Evolutionary conservation across 768 basidiomycete species (phyloP).

Genomic region (Mycena polygramma): DNA sequence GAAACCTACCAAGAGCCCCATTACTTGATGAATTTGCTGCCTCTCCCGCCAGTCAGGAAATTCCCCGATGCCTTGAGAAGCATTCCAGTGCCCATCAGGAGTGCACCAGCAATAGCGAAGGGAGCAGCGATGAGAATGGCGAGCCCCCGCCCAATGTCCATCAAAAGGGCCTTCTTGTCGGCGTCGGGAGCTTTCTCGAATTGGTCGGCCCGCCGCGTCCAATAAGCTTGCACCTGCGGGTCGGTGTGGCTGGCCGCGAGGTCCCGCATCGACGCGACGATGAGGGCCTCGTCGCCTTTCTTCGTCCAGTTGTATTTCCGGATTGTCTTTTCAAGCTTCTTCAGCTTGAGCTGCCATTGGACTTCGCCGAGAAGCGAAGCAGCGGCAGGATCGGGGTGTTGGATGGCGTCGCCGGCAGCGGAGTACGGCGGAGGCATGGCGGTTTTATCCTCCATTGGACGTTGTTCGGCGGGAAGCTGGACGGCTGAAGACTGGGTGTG

Average conservation of each 20-base stretch:
- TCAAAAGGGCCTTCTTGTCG: slow-evolving; percentile 23
- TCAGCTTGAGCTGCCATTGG: slow-evolving; percentile 28
- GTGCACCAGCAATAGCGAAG: slow-evolving; percentile 18
- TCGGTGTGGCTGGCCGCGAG: slow-evolving; percentile 31
- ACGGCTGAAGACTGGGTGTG: not conserved
- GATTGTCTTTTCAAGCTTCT: slow-evolving; percentile 25
- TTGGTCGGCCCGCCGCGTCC: slow-evolving; percentile 25
- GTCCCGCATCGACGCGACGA: slow-evolving; percentile 32
- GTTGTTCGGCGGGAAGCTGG: too few species aligned
- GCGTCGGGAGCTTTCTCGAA: slow-evolving; percentile 29
- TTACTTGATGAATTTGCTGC: not conserved
- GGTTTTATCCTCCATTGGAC: not conserved
- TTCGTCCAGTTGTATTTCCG: slow-evolving; percentile 34
- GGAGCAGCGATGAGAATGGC: slow-evolving; percentile 30
- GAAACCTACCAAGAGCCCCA: too few species aligned
- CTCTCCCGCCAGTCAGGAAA: slow-evolving; percentile 12
- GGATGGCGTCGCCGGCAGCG: not conserved
- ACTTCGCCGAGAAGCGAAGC: slow-evolving; percentile 6
- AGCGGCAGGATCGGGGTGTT: too few species aligned
- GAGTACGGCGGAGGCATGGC: not conserved
- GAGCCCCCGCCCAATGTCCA: slow-evolving; percentile 23
- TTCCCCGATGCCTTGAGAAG: slow-evolving; percentile 23
- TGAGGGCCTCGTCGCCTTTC: slow-evolving; percentile 21
- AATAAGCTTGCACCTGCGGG: slow-evolving; percentile 32
- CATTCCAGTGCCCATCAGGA: slow-evolving; percentile 23